phyloP scores from a whole-genome alignment of 495 filamentous ascomycete genomes.

The Xeromyces bisporus region DNA sequence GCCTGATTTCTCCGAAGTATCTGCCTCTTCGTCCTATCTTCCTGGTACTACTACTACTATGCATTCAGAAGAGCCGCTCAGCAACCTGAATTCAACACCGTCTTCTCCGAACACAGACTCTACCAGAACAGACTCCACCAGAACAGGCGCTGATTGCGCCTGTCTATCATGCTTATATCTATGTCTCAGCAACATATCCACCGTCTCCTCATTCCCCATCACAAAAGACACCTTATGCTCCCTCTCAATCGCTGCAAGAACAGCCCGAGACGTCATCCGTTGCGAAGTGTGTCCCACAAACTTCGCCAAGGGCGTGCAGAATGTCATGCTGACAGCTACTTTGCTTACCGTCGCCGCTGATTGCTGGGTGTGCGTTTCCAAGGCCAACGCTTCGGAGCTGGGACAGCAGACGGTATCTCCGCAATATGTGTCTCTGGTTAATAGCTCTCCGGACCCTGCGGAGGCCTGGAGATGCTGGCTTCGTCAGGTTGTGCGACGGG shows the following conservation, averaged over 20 bases:
- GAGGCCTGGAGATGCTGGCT: conserved; percentile 25
- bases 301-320: conserved; percentile 35
- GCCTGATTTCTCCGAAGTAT: conserved; percentile 28
- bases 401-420: conserved; percentile 21
- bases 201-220: conserved; percentile 24
- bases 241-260: conserved; percentile 37
- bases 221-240: conserved; percentile 34
- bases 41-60: conserved; percentile 12
- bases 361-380: conserved; percentile 31
- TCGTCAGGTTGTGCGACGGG: conserved; percentile 20
- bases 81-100: neutral
- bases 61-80: conserved; percentile 7
- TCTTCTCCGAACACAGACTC: conserved; percentile 3
- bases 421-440: conserved; percentile 13
- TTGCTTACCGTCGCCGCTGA: conserved; percentile 45
- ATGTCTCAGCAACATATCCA: conserved; percentile 28
- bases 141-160: conserved; percentile 14
- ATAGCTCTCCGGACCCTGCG: conserved; percentile 12
- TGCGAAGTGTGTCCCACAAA: conserved; percentile 39
- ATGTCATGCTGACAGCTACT: conserved; percentile 49
- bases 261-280: conserved; percentile 39
- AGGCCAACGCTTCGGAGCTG: conserved; percentile 18
- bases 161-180: conserved; percentile 31
- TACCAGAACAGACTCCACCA: neutral
- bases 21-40: conserved; percentile 18